A percentile compares a stretch with the other conserved stretches of the same genome.
Conservation (phyloP, 345 rosid genomes). For the Rhizophora mangle region DNA sequence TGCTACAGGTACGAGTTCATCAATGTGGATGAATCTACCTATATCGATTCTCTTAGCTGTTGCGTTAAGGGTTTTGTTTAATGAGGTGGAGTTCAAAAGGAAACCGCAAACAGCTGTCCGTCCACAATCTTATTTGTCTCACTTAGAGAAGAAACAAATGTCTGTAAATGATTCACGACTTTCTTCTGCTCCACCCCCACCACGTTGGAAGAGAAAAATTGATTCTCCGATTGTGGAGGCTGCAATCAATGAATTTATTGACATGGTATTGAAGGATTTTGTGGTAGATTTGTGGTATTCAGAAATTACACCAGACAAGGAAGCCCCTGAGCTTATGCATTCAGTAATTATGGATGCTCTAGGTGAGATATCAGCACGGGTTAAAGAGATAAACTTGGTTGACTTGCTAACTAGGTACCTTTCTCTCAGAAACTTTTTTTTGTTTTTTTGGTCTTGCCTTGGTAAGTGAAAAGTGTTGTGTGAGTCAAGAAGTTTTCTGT, state of each 20-base stretch:
- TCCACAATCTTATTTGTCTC: conserved; percentile 44
- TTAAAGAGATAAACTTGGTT: conserved; percentile 76
- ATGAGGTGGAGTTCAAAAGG: conserved; percentile 78
- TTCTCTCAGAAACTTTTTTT: not conserved
- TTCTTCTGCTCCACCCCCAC: conserved; percentile 44
- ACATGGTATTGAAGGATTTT: conserved; percentile 80
- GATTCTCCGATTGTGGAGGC: conserved; percentile 83
- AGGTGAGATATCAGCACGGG: conserved; percentile 81
- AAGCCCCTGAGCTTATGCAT: conserved; percentile 79
- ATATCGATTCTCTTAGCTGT: conserved; percentile 60
- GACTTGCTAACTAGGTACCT: conserved; percentile 77
- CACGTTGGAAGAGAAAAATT: conserved; percentile 77
- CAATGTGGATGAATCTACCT: conserved; percentile 95
- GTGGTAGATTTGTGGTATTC: conserved; percentile 88
- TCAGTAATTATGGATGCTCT: conserved; percentile 83
- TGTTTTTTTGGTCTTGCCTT: not conserved
- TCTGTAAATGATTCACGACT: conserved; percentile 74
- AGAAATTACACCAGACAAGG: conserved; percentile 84
- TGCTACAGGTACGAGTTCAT: conserved; percentile 75
- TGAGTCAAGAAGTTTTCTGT: not conserved
- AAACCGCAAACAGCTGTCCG: conserved; percentile 30
- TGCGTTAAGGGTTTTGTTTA: conserved; percentile 45
- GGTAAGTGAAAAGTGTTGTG: not conserved
- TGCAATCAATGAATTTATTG: conserved; percentile 64
- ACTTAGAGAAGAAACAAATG: conserved; percentile 67